phyloP scores from a whole-genome alignment of 192 early-diverging fungal species.

The Coemansia sp. region DNA sequence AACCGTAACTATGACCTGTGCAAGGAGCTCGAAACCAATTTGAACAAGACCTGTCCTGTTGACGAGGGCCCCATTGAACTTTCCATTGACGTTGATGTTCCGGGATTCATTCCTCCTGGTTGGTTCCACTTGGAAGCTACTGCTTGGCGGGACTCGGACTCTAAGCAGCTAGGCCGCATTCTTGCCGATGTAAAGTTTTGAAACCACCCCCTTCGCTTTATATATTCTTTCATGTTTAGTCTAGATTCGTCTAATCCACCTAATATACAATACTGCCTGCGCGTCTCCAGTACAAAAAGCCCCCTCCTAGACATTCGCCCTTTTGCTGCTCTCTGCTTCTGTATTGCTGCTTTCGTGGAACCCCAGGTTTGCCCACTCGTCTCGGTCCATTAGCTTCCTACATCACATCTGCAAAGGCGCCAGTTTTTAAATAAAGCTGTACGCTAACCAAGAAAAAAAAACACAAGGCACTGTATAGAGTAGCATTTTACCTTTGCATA shows the following conservation, averaged over 20 bases:
- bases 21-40: conserved; percentile 36
- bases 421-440: background rate
- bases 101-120: conserved; percentile 43
- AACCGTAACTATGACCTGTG: conserved; percentile 48
- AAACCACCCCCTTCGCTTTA: too few species aligned
- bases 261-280: background rate
- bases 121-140: conserved; percentile 48
- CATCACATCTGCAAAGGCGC: background rate
- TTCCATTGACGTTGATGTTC: conserved; percentile 41
- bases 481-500: conserved; percentile 65
- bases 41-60: conserved; percentile 50
- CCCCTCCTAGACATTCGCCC: too few species aligned
- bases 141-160: conserved; percentile 40
- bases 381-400: conserved; percentile 49
- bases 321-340: background rate
- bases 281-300: background rate
- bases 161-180: conserved; percentile 46
- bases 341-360: conserved; percentile 23
- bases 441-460: background rate
- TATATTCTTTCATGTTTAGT: background rate
- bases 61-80: conserved; percentile 43
- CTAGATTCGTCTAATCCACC: too few species aligned
- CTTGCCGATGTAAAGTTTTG: conserved; percentile 39
- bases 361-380: conserved; percentile 50
- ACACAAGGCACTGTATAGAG: background rate